phyloP scores from a whole-genome alignment of 2,329 filamentous ascomycete genomes.

The Pleoardoris graminearum region DNA sequence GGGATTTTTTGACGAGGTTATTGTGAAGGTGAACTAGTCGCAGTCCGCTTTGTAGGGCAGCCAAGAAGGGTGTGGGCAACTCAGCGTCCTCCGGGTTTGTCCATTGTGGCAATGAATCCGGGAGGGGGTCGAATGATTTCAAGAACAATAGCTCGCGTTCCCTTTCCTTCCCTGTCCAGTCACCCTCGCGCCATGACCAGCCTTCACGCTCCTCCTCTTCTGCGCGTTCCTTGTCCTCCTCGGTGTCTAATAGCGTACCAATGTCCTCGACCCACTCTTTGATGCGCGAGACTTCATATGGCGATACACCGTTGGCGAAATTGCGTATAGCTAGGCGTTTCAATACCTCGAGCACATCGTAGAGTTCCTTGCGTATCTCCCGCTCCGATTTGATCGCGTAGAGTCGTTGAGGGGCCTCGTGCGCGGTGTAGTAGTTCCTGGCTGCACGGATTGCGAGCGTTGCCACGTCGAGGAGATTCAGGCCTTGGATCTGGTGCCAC shows the following conservation, averaged over 20 bases:
- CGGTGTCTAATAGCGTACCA: slow-evolving; percentile 72
- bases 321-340: slow-evolving; percentile 88
- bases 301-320: slow-evolving; percentile 79
- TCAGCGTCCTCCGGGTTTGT: slow-evolving; percentile 57
- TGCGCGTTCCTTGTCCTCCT: slow-evolving; percentile 74
- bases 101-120: slow-evolving; percentile 68
- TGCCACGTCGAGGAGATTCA: slow-evolving; percentile 89
- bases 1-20: slow-evolving; percentile 79
- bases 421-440: slow-evolving; percentile 93
- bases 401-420: slow-evolving; percentile 82
- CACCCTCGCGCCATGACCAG: slow-evolving; percentile 79
- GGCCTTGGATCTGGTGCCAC: slow-evolving; percentile 86
- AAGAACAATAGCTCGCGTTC: slow-evolving; percentile 83
- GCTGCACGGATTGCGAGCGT: slow-evolving; percentile 95
- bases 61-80: slow-evolving; percentile 74
- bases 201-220: slow-evolving; percentile 72
- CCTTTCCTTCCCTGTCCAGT: slow-evolving; percentile 73
- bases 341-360: slow-evolving; percentile 84
- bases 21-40: slow-evolving; percentile 88
- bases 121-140: slow-evolving; percentile 68
- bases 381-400: slow-evolving; percentile 87
- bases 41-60: slow-evolving; percentile 74
- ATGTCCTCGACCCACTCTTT: slow-evolving; percentile 79
- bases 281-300: slow-evolving; percentile 77
- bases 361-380: slow-evolving; percentile 78